Conservation (phyloP, 148 eudicot genomes). For the Polygonum maritimum region DNA sequence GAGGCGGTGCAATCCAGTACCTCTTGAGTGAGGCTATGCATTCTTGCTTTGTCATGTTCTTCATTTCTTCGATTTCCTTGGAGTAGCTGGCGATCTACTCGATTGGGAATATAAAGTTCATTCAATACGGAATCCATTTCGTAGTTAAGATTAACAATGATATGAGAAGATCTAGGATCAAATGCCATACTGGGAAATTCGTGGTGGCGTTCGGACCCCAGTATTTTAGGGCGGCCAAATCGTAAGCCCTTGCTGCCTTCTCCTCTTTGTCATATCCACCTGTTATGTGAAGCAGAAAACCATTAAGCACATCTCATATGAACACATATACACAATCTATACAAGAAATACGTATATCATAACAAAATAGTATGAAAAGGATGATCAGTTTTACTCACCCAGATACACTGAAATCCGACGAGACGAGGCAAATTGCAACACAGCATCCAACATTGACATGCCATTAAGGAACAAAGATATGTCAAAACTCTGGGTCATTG, state of each 20-base stretch:
- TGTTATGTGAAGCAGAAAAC: constrained; percentile 4
- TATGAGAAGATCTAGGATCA: background rate
- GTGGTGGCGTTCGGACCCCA: constrained; percentile 66
- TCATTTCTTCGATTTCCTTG: constrained; percentile 59
- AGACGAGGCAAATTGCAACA: background rate
- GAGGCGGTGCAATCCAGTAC: constrained; percentile 14
- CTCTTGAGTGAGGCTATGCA: constrained; percentile 51
- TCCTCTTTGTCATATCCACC: constrained; percentile 82
- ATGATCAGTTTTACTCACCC: constrained; percentile 28
- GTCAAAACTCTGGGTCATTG: background rate
- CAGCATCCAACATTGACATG: background rate
- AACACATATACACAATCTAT: background rate
- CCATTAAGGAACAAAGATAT: background rate
- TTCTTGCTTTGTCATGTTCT: constrained; percentile 61
- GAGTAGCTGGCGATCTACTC: constrained; percentile 41
- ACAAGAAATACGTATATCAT: background rate
- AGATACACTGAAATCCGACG: constrained; percentile 41
- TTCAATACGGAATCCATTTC: too few species aligned
- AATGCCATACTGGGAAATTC: constrained; percentile 44
- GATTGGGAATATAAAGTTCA: background rate
- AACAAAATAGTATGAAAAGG: background rate
- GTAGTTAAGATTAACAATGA: background rate
- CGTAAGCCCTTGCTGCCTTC: constrained; percentile 61
- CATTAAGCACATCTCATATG: background rate
- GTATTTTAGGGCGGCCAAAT: constrained; percentile 62